Evolutionary conservation across 768 basidiomycete species (phyloP).

Genomic region (Chlorophyllum brunneum): DNA sequence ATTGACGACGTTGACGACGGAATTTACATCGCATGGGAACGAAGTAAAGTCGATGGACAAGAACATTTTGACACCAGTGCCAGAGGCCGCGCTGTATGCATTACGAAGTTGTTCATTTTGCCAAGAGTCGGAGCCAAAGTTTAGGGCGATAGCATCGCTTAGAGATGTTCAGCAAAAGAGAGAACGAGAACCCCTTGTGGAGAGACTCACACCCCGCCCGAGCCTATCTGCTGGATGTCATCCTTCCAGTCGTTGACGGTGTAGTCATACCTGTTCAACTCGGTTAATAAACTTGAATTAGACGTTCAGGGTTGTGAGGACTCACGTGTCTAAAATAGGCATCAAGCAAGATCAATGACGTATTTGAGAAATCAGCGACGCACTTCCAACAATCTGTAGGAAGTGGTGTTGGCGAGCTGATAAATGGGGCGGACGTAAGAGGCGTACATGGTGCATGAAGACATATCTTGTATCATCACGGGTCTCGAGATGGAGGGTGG

Average conservation of each 20-base stretch:
- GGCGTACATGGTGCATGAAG: conserved; percentile 48
- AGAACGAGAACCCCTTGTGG: not conserved
- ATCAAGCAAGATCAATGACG: conserved; percentile 6
- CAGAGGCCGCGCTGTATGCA: conserved; percentile 49
- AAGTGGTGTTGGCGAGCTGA: not conserved
- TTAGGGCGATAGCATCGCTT: conserved; percentile 61
- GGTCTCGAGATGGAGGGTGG: conserved; percentile 23
- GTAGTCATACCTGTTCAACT: conserved; percentile 33
- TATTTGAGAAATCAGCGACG: conserved; percentile 17
- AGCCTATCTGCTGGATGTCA: conserved; percentile 38
- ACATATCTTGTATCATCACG: conserved; percentile 46
- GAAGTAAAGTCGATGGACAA: conserved; percentile 54
- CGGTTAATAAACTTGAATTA: not conserved
- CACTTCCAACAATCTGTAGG: conserved; percentile 43
- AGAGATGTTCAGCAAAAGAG: conserved; percentile 15
- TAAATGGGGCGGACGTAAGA: not conserved
- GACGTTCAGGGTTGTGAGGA: not conserved
- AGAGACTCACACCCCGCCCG: conserved; percentile 37
- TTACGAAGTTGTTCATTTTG: conserved; percentile 41
- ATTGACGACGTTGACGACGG: conserved; percentile 40
- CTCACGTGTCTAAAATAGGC: conserved; percentile 38
- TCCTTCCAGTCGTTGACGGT: conserved; percentile 34
- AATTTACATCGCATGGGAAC: conserved; percentile 41
- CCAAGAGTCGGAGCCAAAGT: conserved; percentile 55
- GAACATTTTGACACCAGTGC: conserved; percentile 48